A percentile compares a stretch with the other conserved stretches of the same genome.
Evolutionary conservation across 2,329 filamentous ascomycete species (phyloP).

Genomic region (Monosporascus sp.): DNA sequence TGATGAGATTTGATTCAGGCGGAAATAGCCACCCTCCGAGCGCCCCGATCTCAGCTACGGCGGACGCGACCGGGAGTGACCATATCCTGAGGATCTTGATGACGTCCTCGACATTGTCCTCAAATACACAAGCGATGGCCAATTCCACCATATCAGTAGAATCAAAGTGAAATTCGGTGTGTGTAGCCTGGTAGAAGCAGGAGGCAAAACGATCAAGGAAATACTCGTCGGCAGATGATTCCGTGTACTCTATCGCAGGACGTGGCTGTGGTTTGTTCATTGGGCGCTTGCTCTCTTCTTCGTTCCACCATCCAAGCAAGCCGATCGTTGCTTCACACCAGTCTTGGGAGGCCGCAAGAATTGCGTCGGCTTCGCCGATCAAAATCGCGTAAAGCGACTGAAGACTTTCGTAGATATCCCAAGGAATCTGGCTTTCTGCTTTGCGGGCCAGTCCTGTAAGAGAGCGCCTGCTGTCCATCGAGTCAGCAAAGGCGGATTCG

Average conservation of each 20-base stretch:
- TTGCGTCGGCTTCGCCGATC: conserved; percentile 68
- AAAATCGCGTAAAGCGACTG: conserved; percentile 76
- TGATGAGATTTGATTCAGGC: conserved; percentile 47
- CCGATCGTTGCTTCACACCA: conserved; percentile 88
- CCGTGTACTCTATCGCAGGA: conserved; percentile 29
- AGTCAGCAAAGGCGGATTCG: conserved; percentile 28
- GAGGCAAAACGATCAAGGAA: conserved; percentile 71
- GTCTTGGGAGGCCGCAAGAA: conserved; percentile 74
- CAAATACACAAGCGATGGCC: conserved; percentile 73
- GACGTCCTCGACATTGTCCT: conserved; percentile 73
- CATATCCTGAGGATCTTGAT: conserved; percentile 70
- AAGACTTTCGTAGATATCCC: conserved; percentile 83
- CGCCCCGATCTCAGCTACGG: conserved; percentile 79
- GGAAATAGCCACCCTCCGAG: conserved; percentile 76
- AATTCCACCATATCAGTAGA: conserved; percentile 72
- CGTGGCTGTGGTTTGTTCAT: conserved; percentile 32
- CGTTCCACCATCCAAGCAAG: conserved; percentile 88
- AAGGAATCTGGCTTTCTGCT: conserved; percentile 82
- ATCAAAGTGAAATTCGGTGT: conserved; percentile 72
- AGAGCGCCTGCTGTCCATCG: conserved; percentile 41
- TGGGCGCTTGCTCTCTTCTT: conserved; percentile 47
- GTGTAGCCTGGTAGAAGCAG: conserved; percentile 63
- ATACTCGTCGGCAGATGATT: conserved; percentile 51
- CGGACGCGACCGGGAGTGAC: conserved; percentile 74
- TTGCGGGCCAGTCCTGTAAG: conserved; percentile 65